Percentiles rank a stretch among this genome's conserved stretches.
Conservation (phyloP, 768 basidiomycete species). For the Rhizopogon vinicolor region DNA sequence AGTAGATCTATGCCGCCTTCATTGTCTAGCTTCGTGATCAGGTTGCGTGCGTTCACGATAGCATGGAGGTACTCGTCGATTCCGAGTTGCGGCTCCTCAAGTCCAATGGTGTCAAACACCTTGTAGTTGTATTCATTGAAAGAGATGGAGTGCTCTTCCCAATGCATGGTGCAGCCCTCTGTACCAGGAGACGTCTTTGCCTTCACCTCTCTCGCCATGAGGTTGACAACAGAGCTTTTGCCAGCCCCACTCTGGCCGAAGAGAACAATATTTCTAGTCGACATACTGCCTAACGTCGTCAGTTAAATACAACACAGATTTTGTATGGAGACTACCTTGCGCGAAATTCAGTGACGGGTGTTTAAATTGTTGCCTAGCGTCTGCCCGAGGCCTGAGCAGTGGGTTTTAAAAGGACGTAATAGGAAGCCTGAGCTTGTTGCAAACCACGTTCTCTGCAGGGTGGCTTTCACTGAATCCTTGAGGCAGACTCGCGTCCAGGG, state of each 20-base stretch:
- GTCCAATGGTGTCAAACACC: conserved; percentile 32
- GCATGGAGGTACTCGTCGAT: conserved; percentile 23
- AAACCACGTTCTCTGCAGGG: too few relatives aligned
- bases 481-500: too few relatives aligned
- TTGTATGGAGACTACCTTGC: too few relatives aligned
- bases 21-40: conserved; percentile 25
- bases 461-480: too few relatives aligned
- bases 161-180: conserved; percentile 32
- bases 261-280: conserved; percentile 22
- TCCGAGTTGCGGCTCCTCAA: conserved; percentile 26
- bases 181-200: conserved; percentile 29
- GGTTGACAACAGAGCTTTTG: conserved; percentile 42
- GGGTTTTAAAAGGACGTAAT: too few relatives aligned
- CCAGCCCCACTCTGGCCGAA: conserved; percentile 30
- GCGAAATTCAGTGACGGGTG: too few relatives aligned
- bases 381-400: too few relatives aligned
- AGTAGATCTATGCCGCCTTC: conserved; percentile 37
- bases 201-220: conserved; percentile 25
- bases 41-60: conserved; percentile 23
- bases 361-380: too few relatives aligned
- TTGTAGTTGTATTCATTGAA: conserved; percentile 14
- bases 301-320: too few relatives aligned
- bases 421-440: too few relatives aligned
- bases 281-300: too few relatives aligned
- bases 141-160: conserved; percentile 15